These are phyloP conservation scores for Thraustochytrium striatum DNA, from an alignment of 352 stramenopile species.

Conservation along the genomic window DNA sequence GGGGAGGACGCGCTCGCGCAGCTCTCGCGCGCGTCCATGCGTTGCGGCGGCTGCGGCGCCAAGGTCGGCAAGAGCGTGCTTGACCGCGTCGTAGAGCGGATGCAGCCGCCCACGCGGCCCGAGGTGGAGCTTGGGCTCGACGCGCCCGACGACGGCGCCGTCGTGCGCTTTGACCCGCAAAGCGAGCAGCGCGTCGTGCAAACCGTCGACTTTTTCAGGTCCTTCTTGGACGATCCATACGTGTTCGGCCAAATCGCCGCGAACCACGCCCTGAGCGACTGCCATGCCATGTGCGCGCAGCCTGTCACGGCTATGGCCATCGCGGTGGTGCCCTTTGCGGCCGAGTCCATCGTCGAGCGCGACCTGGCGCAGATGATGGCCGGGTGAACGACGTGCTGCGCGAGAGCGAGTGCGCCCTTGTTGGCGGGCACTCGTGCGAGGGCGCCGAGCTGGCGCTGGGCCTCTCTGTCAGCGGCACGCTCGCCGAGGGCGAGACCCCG, in stretches of 20 bases:
- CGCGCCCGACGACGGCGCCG: constrained; percentile 57
- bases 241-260: constrained; percentile 64
- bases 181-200: constrained; percentile 57
- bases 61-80: constrained; percentile 57
- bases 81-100: constrained; percentile 49
- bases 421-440: constrained; percentile 66
- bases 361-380: constrained; percentile 58
- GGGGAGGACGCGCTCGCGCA: not conserved
- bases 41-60: constrained; percentile 62
- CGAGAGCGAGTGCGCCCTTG: constrained; percentile 58
- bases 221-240: constrained; percentile 63
- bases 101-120: constrained; percentile 22
- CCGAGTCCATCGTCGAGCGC: constrained; percentile 56
- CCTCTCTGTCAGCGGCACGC: constrained; percentile 58
- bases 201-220: constrained; percentile 65
- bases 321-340: constrained; percentile 59
- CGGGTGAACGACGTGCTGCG: constrained; percentile 56
- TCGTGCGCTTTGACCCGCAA: constrained; percentile 44
- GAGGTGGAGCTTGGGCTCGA: constrained; percentile 49
- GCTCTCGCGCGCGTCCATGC: constrained; percentile 52
- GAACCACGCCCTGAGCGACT: constrained; percentile 65
- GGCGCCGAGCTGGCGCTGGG: constrained; percentile 61
- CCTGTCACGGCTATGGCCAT: constrained; percentile 59
- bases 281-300: constrained; percentile 60
- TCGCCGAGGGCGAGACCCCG: constrained; percentile 7